Evolutionary conservation across 73 alveolate genomes (phyloP), one percentile per base, ranked within the genome.

Genomic region (Paramecium tetraurelia): DNA sequence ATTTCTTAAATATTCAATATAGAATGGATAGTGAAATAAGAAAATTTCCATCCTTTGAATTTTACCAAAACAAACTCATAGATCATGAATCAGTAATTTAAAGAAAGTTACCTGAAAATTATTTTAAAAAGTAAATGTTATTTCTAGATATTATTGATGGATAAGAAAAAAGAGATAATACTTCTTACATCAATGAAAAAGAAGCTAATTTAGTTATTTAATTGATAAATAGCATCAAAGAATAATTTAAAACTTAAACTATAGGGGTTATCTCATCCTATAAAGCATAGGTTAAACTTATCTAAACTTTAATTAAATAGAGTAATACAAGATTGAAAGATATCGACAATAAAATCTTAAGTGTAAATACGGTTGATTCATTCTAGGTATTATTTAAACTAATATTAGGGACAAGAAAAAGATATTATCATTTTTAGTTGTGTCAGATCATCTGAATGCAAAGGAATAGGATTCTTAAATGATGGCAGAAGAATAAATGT

Each of bases 1-100:
- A 95, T 93, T 87, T 92, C 86, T 57, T 92, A 18, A 77, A 40
- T 41, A 94, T 93, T 10, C 94, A 96, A 88, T 96, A 95, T 93
- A 95, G 98, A 95, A 96, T 96, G 98, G 97, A 96, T 95, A 69
- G 93, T 75, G 83, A 93, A 41, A 87, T 96, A 58, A 95, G 95
- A 92, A 87, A 93, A 87, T 92, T 96, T 85, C 96, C 98, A 38
- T 94, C 96, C 69, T 50, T 88, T 36, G 43, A 87, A 31, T 96
- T 96, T 86, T 96, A 96, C 70, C 50, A 96, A 69, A 88, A 93
- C 53, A 93, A 93, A 75, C 87, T 75, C 0, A 36, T 21, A 31
- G 93, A 94, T 86, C 92, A 86, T 70, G 90, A 92, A 21, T 53
- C 92, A 18, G 86, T 58, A 46, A 94, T 86, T 20, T 3, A 20